Evolutionary conservation across 352 stramenopile genomes (phyloP).

Genomic region (Phytopythium mirpurense): DNA sequence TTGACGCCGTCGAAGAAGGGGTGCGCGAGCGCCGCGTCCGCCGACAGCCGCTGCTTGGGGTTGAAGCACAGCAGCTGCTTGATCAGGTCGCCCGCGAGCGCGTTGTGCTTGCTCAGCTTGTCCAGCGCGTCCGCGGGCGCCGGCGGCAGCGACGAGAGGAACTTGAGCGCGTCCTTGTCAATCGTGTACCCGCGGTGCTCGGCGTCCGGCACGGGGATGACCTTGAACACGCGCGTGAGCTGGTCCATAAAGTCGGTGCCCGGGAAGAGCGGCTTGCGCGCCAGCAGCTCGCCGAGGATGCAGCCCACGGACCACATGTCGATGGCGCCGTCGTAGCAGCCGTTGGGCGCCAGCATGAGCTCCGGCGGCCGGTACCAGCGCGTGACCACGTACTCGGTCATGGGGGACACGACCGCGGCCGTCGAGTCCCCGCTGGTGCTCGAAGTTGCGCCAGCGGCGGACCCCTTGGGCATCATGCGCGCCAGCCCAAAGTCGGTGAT

Average conservation of each 20-base stretch:
- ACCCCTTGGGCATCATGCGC: slow-evolving; percentile 66
- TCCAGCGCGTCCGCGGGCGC: slow-evolving; percentile 52
- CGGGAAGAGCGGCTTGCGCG: slow-evolving; percentile 72
- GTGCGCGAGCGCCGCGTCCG: slow-evolving; percentile 83
- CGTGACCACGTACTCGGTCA: slow-evolving; percentile 90
- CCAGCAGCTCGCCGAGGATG: slow-evolving; percentile 92
- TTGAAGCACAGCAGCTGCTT: slow-evolving; percentile 89
- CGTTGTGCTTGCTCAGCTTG: slow-evolving; percentile 38
- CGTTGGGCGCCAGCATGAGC: slow-evolving; percentile 89
- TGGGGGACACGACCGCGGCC: slow-evolving; percentile 42
- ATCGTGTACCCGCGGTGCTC: slow-evolving; percentile 64
- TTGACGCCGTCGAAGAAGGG: slow-evolving; percentile 88
- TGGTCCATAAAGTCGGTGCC: slow-evolving; percentile 85
- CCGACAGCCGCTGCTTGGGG: slow-evolving; percentile 86
- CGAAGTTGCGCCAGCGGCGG: slow-evolving; percentile 12
- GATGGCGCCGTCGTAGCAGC: slow-evolving; percentile 83
- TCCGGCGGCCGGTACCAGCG: slow-evolving; percentile 91
- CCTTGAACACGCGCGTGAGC: slow-evolving; percentile 74
- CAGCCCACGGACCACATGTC: slow-evolving; percentile 87
- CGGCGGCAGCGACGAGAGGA: slow-evolving; percentile 64
- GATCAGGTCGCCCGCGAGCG: slow-evolving; percentile 75
- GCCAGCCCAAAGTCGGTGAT: slow-evolving; percentile 95
- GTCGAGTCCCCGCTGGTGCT: slow-evolving; percentile 15
- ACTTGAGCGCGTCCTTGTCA: slow-evolving; percentile 82
- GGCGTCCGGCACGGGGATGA: slow-evolving; percentile 63